phyloP scores from a whole-genome alignment of 805 yeast species.

The Hagleromyces aurorensis region DNA sequence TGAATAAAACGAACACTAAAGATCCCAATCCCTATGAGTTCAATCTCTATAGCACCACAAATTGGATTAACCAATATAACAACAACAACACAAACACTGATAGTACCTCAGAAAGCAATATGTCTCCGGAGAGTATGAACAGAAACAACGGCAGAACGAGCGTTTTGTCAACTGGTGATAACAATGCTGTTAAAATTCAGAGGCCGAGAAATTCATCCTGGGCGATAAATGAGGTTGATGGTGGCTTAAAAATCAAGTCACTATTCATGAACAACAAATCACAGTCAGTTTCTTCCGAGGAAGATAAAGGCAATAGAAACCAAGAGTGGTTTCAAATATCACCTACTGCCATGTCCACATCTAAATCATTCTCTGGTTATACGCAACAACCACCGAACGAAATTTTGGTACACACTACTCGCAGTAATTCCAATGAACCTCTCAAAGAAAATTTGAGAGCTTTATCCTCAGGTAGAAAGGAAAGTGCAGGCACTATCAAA shows the following conservation, averaged over 20 bases:
- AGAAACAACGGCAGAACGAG: background rate
- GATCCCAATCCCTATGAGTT: constrained; percentile 12
- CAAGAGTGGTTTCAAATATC: constrained; percentile 4
- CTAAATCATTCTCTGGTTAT: too few relatives aligned
- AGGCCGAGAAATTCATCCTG: constrained; percentile 6
- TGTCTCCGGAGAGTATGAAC: too few relatives aligned
- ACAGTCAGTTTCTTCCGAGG: constrained; percentile 4
- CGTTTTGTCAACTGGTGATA: too few relatives aligned
- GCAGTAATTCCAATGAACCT: too few relatives aligned
- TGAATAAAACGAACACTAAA: too few relatives aligned
- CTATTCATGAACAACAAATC: constrained; percentile 7
- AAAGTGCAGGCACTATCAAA: constrained; percentile 1
- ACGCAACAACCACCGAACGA: too few relatives aligned
- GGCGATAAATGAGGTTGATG: constrained; percentile 8
- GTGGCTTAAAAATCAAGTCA: constrained; percentile 8
- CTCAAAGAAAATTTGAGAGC: too few relatives aligned
- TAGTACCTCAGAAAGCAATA: too few relatives aligned
- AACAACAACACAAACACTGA: constrained; percentile 6
- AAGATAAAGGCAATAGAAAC: constrained; percentile 4
- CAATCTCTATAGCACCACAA: constrained; percentile 17
- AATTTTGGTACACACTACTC: too few relatives aligned
- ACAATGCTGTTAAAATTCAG: too few relatives aligned
- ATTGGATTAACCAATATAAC: constrained; percentile 22
- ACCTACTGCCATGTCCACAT: constrained; percentile 1
- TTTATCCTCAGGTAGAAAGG: too few relatives aligned